Evolutionary conservation across 192 early-diverging fungal genomes (phyloP), one percentile per base, ranked within the genome.

Genomic region (Bifiguratus adelaidae): DNA sequence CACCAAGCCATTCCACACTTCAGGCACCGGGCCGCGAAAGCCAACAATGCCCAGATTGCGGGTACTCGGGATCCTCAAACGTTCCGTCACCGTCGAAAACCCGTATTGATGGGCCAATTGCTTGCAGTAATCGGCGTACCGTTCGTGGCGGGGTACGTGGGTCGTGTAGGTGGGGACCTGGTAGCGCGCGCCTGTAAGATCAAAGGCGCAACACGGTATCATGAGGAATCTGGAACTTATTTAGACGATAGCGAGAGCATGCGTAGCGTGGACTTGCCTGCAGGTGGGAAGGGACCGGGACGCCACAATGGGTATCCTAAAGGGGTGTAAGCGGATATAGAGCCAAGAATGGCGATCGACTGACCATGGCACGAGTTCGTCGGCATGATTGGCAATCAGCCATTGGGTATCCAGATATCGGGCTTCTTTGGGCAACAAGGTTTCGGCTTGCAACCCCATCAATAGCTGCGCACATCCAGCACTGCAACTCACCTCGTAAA

Each of bases 371-470:
- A 82, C 83, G 23, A 92, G 65, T 55, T 92, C 89, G 56, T 92
- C 89, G 2, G 89, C 81, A 50, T 92, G 89, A 67, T 92, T 92
- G 3, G 86, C 89, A 44, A 92, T 82, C 16, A 92, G 60, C 86
- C 88, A 92, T 46, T 82, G 74, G 12, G 54, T 64, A 46, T 74
- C 63, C 6, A 65, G 61, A 36, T 70, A 78, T 18, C 33, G 38
- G 27, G 47, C 66, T 12, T 54, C 55, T 9, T 60, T 47, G 6
- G 81, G 81, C 13, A 72, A 59, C 3, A 91, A 30, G 0, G 82
- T 80, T 43, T 74, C 54, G 22, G 71, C 82, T 57, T 64, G 49
- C 43, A 70, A 54, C n/a, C 8, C 53, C 20, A n/a, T n/a, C n/a
- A n/a, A n/a, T n/a, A n/a, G n/a, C n/a, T n/a, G n/a, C n/a, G n/a